A percentile compares a stretch with the other conserved stretches of the same genome.
Conservation (phyloP, 2,329 filamentous ascomycete genomes). For the Stachybotrys chlorohalonatus region DNA sequence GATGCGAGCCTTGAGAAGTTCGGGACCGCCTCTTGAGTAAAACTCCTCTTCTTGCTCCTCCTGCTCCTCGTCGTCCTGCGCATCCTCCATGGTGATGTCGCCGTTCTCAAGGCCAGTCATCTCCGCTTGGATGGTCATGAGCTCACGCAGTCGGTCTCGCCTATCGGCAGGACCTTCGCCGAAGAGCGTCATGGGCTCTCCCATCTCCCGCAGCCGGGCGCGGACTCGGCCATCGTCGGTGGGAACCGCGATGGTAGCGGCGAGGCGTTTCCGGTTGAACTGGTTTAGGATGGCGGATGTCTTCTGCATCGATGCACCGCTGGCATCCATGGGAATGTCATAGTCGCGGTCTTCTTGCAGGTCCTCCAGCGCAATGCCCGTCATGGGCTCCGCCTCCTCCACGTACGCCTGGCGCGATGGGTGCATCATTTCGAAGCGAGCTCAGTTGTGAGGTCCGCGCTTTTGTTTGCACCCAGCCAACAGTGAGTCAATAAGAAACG, state of each 20-base stretch:
- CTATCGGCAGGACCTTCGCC: conserved; percentile 82
- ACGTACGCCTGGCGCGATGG: conserved; percentile 89
- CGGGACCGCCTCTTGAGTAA: conserved; percentile 74
- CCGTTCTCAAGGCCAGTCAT: conserved; percentile 45
- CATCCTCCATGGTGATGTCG: conserved; percentile 55
- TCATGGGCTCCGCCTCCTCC: conserved; percentile 63
- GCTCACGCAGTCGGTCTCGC: conserved; percentile 74
- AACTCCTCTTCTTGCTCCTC: conserved; percentile 86
- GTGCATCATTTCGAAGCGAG: conserved; percentile 54
- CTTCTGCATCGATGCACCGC: conserved; percentile 67
- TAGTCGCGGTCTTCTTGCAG: conserved; percentile 71
- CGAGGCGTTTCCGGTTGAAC: conserved; percentile 84
- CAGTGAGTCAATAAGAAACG: no score
- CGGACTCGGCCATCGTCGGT: conserved; percentile 89
- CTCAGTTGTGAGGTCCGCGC: background rate
- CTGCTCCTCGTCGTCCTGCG: conserved; percentile 48
- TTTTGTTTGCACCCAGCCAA: background rate
- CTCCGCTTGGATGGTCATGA: conserved; percentile 67
- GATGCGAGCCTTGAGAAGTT: conserved; percentile 66
- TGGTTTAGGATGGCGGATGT: conserved; percentile 79
- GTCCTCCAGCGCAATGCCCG: conserved; percentile 38
- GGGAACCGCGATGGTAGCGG: conserved; percentile 81
- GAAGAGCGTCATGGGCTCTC: conserved; percentile 91
- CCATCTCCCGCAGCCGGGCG: conserved; percentile 69
- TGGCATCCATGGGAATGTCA: conserved; percentile 56